Conservation (phyloP, 2,329 filamentous ascomycete species). For the Colletotrichum sp. region DNA sequence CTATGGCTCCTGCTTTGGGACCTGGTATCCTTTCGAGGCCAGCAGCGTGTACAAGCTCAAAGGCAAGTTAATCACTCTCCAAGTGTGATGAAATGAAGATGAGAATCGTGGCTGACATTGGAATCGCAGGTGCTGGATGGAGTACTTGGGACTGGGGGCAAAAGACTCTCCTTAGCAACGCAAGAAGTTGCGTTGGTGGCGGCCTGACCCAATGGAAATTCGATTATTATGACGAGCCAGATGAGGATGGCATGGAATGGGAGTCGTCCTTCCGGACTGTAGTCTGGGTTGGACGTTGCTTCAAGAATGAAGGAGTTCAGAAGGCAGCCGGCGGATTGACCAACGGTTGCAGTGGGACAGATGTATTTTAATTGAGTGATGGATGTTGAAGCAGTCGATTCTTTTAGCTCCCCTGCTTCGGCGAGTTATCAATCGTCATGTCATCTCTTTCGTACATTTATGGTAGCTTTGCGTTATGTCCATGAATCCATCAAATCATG, state of each 20-base stretch:
- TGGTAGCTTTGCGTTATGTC: accelerated
- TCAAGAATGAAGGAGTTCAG: background rate
- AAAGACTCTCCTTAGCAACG: background rate
- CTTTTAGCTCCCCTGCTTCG: background rate
- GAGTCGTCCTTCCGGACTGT: background rate
- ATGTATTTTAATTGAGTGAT: background rate
- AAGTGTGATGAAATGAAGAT: background rate
- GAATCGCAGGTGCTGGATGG: background rate
- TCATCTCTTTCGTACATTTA: background rate
- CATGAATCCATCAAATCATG: background rate
- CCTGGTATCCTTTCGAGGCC: background rate
- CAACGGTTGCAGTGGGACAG: background rate
- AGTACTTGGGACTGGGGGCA: background rate
- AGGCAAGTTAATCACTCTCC: background rate
- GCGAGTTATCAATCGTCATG: accelerated
- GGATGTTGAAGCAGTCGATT: background rate
- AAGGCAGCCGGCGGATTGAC: background rate
- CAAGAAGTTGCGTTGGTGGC: background rate
- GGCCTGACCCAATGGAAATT: background rate
- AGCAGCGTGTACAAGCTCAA: background rate
- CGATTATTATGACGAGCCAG: background rate
- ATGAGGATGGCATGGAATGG: background rate
- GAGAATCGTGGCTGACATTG: background rate
- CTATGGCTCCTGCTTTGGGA: background rate
- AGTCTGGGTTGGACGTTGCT: background rate